Evolutionary conservation across 2,329 filamentous ascomycete species (phyloP).

Genomic region (Leptosphaerulina australis): DNA sequence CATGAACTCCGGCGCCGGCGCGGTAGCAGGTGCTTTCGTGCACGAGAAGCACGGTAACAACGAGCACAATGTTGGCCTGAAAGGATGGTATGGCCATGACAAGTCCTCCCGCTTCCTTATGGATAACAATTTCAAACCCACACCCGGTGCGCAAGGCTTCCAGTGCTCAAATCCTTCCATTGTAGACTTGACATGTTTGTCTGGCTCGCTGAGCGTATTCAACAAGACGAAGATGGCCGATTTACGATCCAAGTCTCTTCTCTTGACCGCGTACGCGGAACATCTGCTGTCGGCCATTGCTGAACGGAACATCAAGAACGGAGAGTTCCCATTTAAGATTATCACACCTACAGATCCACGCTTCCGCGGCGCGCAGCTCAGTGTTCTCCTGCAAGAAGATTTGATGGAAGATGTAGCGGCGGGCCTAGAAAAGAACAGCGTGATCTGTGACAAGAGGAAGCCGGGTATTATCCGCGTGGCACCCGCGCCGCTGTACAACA

Average conservation of each 20-base stretch:
- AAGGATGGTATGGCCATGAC: slow-evolving; percentile 87
- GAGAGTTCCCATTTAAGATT: slow-evolving; percentile 50
- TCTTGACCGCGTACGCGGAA: slow-evolving; percentile 70
- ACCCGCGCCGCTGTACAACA: slow-evolving; percentile 82
- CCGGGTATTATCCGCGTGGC: slow-evolving; percentile 85
- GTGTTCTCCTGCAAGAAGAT: slow-evolving; percentile 70
- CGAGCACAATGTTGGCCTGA: slow-evolving; percentile 67
- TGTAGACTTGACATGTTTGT: slow-evolving; percentile 77
- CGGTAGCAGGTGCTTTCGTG: slow-evolving; percentile 79
- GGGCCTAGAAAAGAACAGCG: slow-evolving; percentile 69
- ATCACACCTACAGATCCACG: slow-evolving; percentile 72
- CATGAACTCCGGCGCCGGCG: slow-evolving; percentile 81
- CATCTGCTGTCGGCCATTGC: slow-evolving; percentile 36
- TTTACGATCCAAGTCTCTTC: slow-evolving; percentile 72
- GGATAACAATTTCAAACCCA: slow-evolving; percentile 79
- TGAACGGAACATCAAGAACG: slow-evolving; percentile 27
- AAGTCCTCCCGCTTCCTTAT: slow-evolving; percentile 79
- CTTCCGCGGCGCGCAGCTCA: slow-evolving; percentile 80
- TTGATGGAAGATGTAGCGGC: slow-evolving; percentile 70
- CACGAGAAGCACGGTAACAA: slow-evolving; percentile 74
- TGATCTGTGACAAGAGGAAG: slow-evolving; percentile 81
- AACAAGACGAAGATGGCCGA: slow-evolving; percentile 70
- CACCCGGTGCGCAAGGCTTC: slow-evolving; percentile 77
- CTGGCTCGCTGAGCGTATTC: slow-evolving; percentile 75
- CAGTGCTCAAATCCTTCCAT: slow-evolving; percentile 84